Base-by-base conservation (phyloP, 2,329 filamentous ascomycete genomes). In the Orbilia brochopaga region DNA sequence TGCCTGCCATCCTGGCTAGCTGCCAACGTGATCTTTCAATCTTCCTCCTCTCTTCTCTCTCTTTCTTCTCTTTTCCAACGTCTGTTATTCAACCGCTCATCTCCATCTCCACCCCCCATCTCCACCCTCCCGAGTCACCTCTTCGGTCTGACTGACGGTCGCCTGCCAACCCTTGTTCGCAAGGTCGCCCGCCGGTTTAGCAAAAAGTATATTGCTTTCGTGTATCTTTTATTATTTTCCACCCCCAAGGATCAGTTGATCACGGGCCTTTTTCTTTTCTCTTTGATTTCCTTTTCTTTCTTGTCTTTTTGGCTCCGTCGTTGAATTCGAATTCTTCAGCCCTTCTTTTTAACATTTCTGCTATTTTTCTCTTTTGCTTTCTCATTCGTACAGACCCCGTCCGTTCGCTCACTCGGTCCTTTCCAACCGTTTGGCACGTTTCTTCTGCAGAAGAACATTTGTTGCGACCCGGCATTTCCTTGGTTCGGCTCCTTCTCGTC, bases 261-360 rank as follows among this genome's bases (percentile, higher is more conserved):
- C 37, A 42, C 37, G 37, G 37, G 37, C 37, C 37, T 51, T 51
- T 48, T 51, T 51, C 19, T 51, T 23, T 51, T 51, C 19, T 51
- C 23, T 51, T 53, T 44, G 42, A 56, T 44, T 46, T 59, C 50
- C 51, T 32, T 54, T 63, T 63, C 37, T n/a, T 46, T 21, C 27
- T 17, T 37, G n/a, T 51, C 58, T 58, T 69, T 65, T 37, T 60
- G 63, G 56, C 72, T 57, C 37, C 30, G 48, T 62, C 61, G 62
- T 58, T 69, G 48, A 50, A 37, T 62, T 70, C 27, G 58, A 53
- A 61, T 69, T 66, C 64, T 75, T 69, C 58, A 72, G 64, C 61
- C 63, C 72, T 73, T 75, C 35, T 56, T 64, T 73, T 60, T 53
- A 24, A 23, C 42, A 42, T 46, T 21, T 4, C 4, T 40, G 5